Conservation (phyloP, 2,329 filamentous ascomycete species). For the Venturia effusa region DNA sequence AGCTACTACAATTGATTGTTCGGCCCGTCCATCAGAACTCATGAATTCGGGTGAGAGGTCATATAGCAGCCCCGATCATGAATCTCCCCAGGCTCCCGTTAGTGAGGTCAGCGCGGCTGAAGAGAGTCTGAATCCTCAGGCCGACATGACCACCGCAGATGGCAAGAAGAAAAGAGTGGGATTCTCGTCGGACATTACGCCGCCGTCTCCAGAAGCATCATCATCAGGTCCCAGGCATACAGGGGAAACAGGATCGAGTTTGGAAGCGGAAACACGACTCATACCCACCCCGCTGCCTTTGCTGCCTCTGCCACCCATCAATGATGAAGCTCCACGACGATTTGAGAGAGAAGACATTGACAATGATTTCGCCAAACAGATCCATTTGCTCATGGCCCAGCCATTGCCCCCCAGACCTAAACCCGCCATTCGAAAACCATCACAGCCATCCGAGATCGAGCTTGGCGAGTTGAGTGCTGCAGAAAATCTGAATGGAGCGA, state of each 20-base stretch:
- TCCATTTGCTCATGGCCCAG: neutral
- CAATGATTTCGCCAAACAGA: neutral
- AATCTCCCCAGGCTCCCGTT: neutral
- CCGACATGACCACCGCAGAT: conserved; percentile 6
- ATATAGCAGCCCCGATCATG: neutral
- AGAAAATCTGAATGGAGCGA: neutral
- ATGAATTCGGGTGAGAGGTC: neutral
- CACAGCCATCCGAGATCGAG: conserved; percentile 2
- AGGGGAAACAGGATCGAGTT: neutral
- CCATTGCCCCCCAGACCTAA: conserved; percentile 1
- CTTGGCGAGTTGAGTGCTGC: neutral
- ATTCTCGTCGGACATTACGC: conserved; percentile 10
- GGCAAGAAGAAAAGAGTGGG: conserved; percentile 11
- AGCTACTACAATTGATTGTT: neutral
- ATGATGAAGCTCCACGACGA: neutral
- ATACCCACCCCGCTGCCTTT: neutral
- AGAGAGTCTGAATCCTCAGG: neutral
- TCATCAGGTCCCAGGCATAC: neutral
- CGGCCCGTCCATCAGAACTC: neutral
- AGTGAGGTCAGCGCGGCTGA: neutral
- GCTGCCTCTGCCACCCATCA: neutral
- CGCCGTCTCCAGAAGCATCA: neutral
- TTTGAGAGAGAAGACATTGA: neutral
- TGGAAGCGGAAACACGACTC: neutral
- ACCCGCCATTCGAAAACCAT: conserved; percentile 5